These are phyloP conservation scores for Colletotrichum caudatum DNA, from an alignment of 2,329 filamentous ascomycete species.

Conservation along the genomic window DNA sequence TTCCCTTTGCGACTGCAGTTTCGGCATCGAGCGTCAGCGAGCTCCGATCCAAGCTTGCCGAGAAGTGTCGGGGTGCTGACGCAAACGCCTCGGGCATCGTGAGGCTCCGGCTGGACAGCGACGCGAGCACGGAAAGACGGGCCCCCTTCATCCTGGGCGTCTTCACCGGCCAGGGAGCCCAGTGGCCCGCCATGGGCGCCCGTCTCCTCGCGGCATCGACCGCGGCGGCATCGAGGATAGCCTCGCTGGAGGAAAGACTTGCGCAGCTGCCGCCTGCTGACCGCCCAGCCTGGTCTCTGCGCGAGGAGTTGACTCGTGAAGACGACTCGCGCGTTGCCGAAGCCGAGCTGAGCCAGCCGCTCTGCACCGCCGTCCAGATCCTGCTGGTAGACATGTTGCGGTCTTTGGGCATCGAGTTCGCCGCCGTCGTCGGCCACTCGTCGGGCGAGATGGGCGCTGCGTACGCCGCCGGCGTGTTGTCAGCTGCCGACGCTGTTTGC, in stretches of 20 bases:
- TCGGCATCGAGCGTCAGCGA: no score
- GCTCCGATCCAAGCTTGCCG: no score
- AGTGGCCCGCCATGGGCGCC: constrained; percentile 46
- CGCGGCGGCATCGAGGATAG: no score
- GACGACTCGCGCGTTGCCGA: constrained; percentile 40
- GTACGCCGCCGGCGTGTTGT: constrained; percentile 60
- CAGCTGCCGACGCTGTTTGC: constrained; percentile 44
- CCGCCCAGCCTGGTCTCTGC: constrained; percentile 45
- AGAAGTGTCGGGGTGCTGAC: no score
- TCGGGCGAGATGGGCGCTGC: constrained; percentile 64
- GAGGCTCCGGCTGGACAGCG: no score
- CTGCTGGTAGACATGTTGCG: constrained; percentile 47
- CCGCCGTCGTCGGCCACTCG: constrained; percentile 59
- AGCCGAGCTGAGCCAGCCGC: constrained; percentile 19
- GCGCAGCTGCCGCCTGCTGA: no score
- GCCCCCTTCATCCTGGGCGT: constrained; percentile 41
- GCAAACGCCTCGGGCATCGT: no score
- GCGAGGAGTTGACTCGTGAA: constrained; percentile 45
- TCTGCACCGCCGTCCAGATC: constrained; percentile 27
- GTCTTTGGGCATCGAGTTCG: constrained; percentile 47
- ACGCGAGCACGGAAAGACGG: no score
- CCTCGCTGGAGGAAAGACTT: constrained; percentile 3
- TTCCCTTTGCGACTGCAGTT: no score
- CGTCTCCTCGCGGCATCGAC: constrained; percentile 9
- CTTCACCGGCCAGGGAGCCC: constrained; percentile 51